Evolutionary conservation across 768 basidiomycete species (phyloP).

Genomic region (Paxillus involutus): DNA sequence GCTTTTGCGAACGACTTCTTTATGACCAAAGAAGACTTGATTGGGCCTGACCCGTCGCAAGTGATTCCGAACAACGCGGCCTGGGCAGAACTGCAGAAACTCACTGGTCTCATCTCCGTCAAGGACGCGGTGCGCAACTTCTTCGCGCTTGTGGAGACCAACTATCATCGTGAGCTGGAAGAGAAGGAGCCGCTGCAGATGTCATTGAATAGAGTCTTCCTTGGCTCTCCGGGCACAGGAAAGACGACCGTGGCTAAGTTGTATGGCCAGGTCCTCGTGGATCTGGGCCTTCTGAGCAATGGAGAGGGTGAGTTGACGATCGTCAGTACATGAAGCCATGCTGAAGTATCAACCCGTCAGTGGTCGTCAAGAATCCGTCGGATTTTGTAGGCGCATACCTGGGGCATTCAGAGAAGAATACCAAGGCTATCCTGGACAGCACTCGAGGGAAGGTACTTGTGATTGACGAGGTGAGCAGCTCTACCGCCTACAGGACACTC

Average conservation of each 20-base stretch:
- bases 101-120: conserved; percentile 58
- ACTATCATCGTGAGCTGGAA: conserved; percentile 58
- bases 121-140: conserved; percentile 53
- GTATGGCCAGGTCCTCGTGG: conserved; percentile 62
- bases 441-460: conserved; percentile 67
- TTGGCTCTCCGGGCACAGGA: conserved; percentile 70
- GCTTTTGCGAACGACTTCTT: conserved; percentile 47
- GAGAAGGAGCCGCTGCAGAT: conserved; percentile 53
- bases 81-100: conserved; percentile 50
- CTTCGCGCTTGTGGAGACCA: conserved; percentile 45
- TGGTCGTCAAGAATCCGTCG: conserved; percentile 65
- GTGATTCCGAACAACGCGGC: conserved; percentile 45
- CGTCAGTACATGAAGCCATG: not conserved
- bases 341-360: conserved; percentile 29
- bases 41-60: conserved; percentile 61
- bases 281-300: conserved; percentile 65
- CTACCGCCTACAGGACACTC: conserved; percentile 1
- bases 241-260: conserved; percentile 70
- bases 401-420: conserved; percentile 63
- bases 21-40: conserved; percentile 53
- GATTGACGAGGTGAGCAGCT: conserved; percentile 58
- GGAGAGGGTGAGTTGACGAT: conserved; percentile 53
- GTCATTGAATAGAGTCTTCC: conserved; percentile 63
- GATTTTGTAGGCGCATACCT: conserved; percentile 63
- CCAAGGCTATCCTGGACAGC: conserved; percentile 58